Percentiles rank a stretch among this genome's conserved stretches.
Conservation (phyloP, 306 rosid genomes). For the Notholithocarpus densiflorus region DNA sequence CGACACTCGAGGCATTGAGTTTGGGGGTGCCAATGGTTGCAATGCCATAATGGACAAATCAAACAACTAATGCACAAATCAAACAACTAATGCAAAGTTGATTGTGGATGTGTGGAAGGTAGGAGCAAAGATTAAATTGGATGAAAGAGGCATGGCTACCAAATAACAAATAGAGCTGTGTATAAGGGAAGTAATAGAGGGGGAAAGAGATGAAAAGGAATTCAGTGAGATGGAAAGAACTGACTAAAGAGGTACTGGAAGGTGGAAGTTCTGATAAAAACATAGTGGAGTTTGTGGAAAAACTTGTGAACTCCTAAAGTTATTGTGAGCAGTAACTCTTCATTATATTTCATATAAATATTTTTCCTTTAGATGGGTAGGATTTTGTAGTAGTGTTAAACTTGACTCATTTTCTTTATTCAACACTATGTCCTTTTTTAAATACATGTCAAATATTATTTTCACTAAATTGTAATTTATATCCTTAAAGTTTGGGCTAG, state of each 20-base stretch:
- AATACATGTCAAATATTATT: too few relatives aligned
- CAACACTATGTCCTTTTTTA: too few relatives aligned
- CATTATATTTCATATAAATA: too few relatives aligned
- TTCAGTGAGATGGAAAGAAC: not conserved
- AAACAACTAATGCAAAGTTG: slow-evolving; percentile 9
- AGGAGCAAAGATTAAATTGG: not conserved
- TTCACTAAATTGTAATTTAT: too few relatives aligned
- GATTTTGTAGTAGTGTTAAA: too few relatives aligned
- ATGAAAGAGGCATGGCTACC: not conserved
- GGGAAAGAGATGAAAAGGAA: not conserved
- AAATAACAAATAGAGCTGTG: not conserved
- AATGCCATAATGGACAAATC: slow-evolving; percentile 13
- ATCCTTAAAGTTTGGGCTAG: too few relatives aligned
- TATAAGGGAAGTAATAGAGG: slow-evolving; percentile 12
- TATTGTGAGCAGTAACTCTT: too few relatives aligned
- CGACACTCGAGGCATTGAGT: not conserved
- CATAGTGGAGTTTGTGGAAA: slow-evolving; percentile 4
- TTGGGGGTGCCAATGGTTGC: slow-evolving; percentile 11
- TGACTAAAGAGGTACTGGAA: not conserved
- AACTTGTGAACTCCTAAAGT: too few relatives aligned
- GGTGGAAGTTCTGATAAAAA: slow-evolving; percentile 14
- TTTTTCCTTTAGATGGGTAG: too few relatives aligned
- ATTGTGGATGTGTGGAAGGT: slow-evolving; percentile 4
- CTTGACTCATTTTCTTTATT: too few relatives aligned
- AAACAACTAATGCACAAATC: slow-evolving; percentile 1